Evolutionary conservation across 2,329 filamentous ascomycete genomes (phyloP).

Genomic region (Alternaria tenuissima): DNA sequence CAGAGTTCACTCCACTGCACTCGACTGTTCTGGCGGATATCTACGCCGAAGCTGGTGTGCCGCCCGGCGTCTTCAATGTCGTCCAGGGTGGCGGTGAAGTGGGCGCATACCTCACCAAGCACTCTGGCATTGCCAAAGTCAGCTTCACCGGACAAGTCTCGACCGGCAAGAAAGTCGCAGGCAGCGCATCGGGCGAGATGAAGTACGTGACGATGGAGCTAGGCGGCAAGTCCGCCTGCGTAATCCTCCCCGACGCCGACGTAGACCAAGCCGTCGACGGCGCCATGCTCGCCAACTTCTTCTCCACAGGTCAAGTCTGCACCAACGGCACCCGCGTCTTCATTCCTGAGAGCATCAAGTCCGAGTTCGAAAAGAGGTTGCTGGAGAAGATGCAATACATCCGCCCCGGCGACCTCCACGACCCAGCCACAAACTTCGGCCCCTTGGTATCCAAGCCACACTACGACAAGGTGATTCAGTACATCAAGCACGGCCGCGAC

Average conservation of each 20-base stretch:
- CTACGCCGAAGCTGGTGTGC: conserved; percentile 80
- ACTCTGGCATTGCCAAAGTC: conserved; percentile 80
- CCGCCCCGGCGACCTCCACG: conserved; percentile 76
- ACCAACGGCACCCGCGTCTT: conserved; percentile 93
- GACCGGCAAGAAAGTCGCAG: conserved; percentile 83
- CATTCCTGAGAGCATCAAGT: conserved; percentile 71
- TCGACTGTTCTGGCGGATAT: conserved; percentile 77
- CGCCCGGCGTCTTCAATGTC: conserved; percentile 85
- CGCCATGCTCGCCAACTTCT: conserved; percentile 95
- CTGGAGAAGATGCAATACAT: conserved; percentile 74
- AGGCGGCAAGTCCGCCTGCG: conserved; percentile 82
- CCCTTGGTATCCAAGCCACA: conserved; percentile 80
- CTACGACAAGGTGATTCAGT: conserved; percentile 77
- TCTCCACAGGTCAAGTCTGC: conserved; percentile 89
- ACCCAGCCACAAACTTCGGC: conserved; percentile 80
- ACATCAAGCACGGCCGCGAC: conserved; percentile 78
- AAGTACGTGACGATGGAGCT: conserved; percentile 94
- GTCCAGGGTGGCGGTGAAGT: conserved; percentile 82
- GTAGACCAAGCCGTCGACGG: conserved; percentile 83
- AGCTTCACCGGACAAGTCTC: conserved; percentile 89
- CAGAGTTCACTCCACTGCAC: conserved; percentile 86
- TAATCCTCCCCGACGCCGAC: conserved; percentile 82
- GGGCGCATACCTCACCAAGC: conserved; percentile 76
- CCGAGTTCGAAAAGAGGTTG: conserved; percentile 72
- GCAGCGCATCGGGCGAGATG: conserved; percentile 77